Base-by-base conservation (phyloP, 495 filamentous ascomycete genomes). In the Aspergillus asperescens region DNA sequence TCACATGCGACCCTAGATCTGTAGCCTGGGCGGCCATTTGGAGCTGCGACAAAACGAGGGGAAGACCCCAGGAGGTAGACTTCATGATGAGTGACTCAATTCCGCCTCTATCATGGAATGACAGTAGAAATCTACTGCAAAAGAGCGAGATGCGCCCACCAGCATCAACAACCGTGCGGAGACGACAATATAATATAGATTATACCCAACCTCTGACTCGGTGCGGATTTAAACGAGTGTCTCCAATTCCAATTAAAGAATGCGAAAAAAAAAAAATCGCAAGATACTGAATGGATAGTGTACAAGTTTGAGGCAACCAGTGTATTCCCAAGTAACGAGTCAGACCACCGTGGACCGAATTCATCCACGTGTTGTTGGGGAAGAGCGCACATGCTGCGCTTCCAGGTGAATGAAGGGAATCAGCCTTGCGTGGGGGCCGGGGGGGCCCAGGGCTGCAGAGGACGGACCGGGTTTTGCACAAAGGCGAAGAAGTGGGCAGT, bases 1-100 rank as follows among this genome's bases (percentile, higher is more conserved):
- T 57, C n/a, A 70, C 67, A 58, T 68, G 62, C 12, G 58, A 54
- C 7, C 57, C 62, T n/a, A 67, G 41, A 43, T 64, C 59, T 8
- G 50, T 41, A 24, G 50, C 41, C 8, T 28, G 38, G 8, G 40
- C 58, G 10, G 48, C 13, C n/a, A 51, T 52, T 13, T 44, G 25
- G 12, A 61, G 18, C 37, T 55, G 37, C 7, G 34, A 27, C 23
- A 54, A 25, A 18, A 55, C 40, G 18, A 57, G 32, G 10, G 56
- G 13, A 37, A 52, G 16, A 35, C 29, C 31, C 38, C 50, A 43
- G 18, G 25, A 34, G 19, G n/a, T 47, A 7, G n/a, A 34, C 24
- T 32, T 49, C 58, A 61, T 61, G 23, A 27, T 44, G 23, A 52
- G 13, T 4, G 23, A 28, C 10, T 38, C 16, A 12, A 28, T 27